These are phyloP conservation scores for Aureobasidium sp. DNA, from an alignment of 2,329 filamentous ascomycete genomes.

Conservation along the genomic window DNA sequence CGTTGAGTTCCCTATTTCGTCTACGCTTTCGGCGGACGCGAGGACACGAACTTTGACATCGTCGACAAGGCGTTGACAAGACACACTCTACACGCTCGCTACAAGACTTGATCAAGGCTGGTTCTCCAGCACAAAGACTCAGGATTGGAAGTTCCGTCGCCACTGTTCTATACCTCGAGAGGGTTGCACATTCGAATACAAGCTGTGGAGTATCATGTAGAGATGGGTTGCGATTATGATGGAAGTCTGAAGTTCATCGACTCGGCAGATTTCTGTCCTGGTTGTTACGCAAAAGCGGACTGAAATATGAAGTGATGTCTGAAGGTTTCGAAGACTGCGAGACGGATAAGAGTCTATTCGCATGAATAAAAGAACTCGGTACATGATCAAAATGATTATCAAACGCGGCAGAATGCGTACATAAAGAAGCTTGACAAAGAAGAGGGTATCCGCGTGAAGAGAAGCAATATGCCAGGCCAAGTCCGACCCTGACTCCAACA, in stretches of 20 bases:
- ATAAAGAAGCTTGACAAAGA: background rate
- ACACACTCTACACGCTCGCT: background rate
- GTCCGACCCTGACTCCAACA: background rate
- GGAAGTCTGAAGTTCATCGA: background rate
- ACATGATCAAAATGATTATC: background rate
- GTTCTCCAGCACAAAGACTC: no score
- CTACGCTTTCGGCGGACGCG: background rate
- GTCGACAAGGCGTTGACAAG: background rate
- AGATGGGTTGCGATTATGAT: background rate
- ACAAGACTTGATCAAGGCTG: background rate
- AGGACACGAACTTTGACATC: background rate
- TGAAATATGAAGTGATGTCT: background rate
- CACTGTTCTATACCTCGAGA: background rate
- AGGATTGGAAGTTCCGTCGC: background rate
- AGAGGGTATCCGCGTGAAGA: conserved; percentile 7
- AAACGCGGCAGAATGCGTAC: background rate
- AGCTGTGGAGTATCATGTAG: background rate
- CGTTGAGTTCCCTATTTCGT: background rate
- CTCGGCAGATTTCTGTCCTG: background rate
- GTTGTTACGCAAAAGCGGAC: background rate
- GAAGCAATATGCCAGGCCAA: background rate
- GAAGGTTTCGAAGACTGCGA: background rate
- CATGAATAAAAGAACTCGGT: background rate
- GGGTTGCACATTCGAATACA: background rate
- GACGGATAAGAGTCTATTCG: background rate